A percentile compares a stretch with the other conserved stretches of the same genome.
Conservation (phyloP, 2,329 filamentous ascomycete species). For the Fusarium piperis region DNA sequence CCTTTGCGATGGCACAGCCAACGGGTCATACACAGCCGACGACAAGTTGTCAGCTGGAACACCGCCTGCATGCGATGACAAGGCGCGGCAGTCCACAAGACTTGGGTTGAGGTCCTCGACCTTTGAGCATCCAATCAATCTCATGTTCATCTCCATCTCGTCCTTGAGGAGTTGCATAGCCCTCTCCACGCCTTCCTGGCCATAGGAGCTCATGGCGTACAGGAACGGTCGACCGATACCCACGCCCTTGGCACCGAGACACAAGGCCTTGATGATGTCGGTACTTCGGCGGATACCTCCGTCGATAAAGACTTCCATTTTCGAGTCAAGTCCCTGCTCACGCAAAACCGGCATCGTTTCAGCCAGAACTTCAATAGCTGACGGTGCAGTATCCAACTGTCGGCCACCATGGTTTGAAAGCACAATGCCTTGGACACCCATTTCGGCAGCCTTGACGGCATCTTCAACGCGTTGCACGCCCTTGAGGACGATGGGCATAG, state of each 20-base stretch:
- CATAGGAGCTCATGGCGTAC: constrained; percentile 95
- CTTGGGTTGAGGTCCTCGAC: background rate
- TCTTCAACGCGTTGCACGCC: constrained; percentile 96
- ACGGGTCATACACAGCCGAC: background rate
- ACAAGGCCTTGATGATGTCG: constrained; percentile 94
- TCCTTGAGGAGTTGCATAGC: background rate
- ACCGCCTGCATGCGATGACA: background rate
- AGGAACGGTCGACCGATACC: constrained; percentile 95
- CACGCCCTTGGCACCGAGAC: constrained; percentile 88
- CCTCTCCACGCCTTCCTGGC: background rate
- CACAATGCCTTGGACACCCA: constrained; percentile 90
- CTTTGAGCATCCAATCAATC: background rate
- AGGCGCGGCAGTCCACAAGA: background rate
- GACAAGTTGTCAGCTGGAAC: background rate
- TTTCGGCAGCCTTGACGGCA: constrained; percentile 82
- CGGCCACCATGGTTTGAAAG: constrained; percentile 98
- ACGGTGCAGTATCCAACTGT: constrained; percentile 90
- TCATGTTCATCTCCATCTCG: background rate
- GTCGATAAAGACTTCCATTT: constrained; percentile 89
- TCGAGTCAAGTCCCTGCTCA: constrained; percentile 74
- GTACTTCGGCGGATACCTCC: constrained; percentile 89
- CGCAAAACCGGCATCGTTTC: constrained; percentile 90
- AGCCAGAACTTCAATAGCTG: constrained; percentile 86
- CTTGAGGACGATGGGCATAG: constrained; percentile 95
- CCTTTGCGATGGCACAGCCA: background rate